Percentiles rank a stretch among this genome's conserved stretches.
Evolutionary conservation across 2,329 filamentous ascomycete species (phyloP).

Genomic region (Ceratocystis harringtonii): DNA sequence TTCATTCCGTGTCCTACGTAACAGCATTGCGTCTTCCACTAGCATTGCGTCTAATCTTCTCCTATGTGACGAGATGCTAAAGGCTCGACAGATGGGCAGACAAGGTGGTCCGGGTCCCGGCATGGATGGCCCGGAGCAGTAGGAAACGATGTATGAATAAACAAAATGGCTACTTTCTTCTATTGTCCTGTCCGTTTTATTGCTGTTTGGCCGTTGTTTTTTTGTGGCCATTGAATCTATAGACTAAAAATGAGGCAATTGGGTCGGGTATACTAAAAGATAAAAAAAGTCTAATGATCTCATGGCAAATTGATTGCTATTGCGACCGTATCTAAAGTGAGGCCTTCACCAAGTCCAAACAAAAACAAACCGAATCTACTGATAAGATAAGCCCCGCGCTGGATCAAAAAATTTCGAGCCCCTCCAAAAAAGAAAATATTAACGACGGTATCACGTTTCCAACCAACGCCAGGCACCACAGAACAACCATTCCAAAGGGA

Average conservation of each 20-base stretch:
- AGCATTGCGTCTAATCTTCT: slow-evolving; percentile 92
- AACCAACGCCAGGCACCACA: neutral
- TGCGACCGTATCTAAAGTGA: neutral
- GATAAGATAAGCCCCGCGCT: slow-evolving; percentile 24
- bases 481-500: neutral
- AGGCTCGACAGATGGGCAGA: slow-evolving; percentile 86
- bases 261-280: slow-evolving; percentile 11
- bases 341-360: neutral
- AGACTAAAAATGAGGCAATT: slow-evolving; percentile 17
- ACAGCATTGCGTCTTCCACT: slow-evolving; percentile 83
- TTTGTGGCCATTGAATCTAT: slow-evolving; percentile 15
- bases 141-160: slow-evolving; percentile 25
- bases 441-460: slow-evolving; percentile 5
- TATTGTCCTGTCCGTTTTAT: slow-evolving; percentile 11
- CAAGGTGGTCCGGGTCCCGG: slow-evolving; percentile 46
- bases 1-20: slow-evolving; percentile 86
- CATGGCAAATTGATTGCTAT: slow-evolving; percentile 6
- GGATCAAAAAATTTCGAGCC: slow-evolving; percentile 29
- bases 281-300: slow-evolving; percentile 4
- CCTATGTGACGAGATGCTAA: slow-evolving; percentile 91
- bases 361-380: slow-evolving; percentile 6
- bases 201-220: neutral
- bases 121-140: slow-evolving; percentile 45
- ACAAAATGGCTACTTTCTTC: slow-evolving; percentile 8
- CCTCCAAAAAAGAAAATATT: slow-evolving; percentile 22